phyloP scores from a whole-genome alignment of 495 filamentous ascomycete species.

The Lasiosphaeria hispida region DNA sequence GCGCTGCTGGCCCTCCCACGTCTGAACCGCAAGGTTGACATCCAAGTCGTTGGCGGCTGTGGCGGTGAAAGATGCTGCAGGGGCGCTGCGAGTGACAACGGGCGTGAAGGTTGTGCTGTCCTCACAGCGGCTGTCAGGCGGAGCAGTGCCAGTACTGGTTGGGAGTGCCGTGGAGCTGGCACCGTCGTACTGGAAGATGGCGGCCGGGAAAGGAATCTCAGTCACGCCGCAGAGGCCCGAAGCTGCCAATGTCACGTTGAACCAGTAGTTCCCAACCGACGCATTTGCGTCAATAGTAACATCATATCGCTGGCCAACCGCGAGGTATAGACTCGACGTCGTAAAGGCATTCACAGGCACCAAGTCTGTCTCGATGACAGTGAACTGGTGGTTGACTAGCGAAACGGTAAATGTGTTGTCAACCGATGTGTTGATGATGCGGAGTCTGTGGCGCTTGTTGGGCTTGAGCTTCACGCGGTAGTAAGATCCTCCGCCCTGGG shows the following conservation, averaged over 20 bases:
- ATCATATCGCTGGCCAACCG: conserved; percentile 64
- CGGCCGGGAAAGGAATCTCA: conserved; percentile 5
- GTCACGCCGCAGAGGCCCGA: conserved; percentile 5
- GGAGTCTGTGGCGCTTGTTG: conserved; percentile 43
- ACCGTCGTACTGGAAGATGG: conserved; percentile 19
- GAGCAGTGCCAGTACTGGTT: conserved; percentile 3
- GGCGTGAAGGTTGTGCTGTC: conserved; percentile 13
- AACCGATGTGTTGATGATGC: conserved; percentile 49
- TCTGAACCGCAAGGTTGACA: conserved; percentile 5
- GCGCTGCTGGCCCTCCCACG: conserved; percentile 14
- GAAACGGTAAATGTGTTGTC: conserved; percentile 28
- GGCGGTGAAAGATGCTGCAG: conserved; percentile 3
- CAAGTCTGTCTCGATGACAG: conserved; percentile 42
- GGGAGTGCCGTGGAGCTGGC: conserved; percentile 10
- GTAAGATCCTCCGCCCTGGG: conserved; percentile 22
- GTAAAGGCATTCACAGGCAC: conserved; percentile 45
- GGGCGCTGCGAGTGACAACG: conserved; percentile 7
- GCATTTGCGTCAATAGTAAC: conserved; percentile 59
- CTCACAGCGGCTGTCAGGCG: conserved; percentile 14
- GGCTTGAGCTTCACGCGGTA: conserved; percentile 29
- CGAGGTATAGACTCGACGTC: conserved; percentile 42
- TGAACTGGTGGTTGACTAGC: conserved; percentile 45
- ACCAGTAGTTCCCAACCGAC: conserved; percentile 13
- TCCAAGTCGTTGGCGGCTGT: conserved; percentile 9
- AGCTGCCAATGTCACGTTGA: conserved; percentile 12